phyloP scores from a whole-genome alignment of 208 protist species.

The Tritrichomonas foetus region DNA sequence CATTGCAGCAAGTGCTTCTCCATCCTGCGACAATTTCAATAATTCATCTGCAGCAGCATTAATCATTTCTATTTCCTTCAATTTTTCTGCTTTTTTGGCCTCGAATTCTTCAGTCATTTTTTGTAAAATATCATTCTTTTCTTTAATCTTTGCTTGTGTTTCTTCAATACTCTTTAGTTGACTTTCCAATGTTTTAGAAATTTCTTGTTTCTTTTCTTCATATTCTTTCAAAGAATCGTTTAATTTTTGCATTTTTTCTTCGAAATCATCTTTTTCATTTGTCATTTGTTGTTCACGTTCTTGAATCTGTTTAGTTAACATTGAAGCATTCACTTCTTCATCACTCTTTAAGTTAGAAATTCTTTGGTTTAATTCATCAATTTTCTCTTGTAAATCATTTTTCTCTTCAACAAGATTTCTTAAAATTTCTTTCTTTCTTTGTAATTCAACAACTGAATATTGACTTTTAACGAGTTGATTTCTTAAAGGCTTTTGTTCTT shows the following conservation, averaged over 20 bases:
- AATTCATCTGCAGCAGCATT: constrained; percentile 6
- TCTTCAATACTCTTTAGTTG: not conserved
- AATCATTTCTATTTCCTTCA: not conserved
- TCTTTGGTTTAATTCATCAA: not conserved
- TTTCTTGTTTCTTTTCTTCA: not conserved
- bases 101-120: constrained; percentile 34
- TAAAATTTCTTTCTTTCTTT: not conserved
- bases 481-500: not conserved
- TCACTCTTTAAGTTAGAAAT: not conserved
- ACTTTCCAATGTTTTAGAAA: not conserved
- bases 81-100: not conserved
- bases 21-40: not conserved
- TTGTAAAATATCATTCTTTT: not conserved
- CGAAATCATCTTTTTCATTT: not conserved
- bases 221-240: not conserved
- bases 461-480: not conserved
- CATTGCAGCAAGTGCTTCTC: not conserved
- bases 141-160: not conserved
- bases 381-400: not conserved
- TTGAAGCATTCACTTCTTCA: not conserved
- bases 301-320: constrained; percentile 14
- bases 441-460: not conserved
- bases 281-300: not conserved
- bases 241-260: not conserved
- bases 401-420: not conserved